A percentile compares a stretch with the other conserved stretches of the same genome.
These are phyloP conservation scores for Panicum miliaceum DNA, from an alignment of 176 grass and related monocot species.

Conservation along the genomic window DNA sequence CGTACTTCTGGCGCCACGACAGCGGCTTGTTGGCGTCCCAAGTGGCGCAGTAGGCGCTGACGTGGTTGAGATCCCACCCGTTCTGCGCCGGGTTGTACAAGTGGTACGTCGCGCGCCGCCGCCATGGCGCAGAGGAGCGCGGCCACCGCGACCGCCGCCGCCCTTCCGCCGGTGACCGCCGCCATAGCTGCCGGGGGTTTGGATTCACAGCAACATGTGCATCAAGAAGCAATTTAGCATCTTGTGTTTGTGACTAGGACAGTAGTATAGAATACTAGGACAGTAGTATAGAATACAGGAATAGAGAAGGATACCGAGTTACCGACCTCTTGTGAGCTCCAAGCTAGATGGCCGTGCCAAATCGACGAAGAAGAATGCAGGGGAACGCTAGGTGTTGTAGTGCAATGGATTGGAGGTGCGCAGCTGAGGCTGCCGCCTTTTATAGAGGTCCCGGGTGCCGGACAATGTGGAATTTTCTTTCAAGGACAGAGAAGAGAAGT, in stretches of 20 bases:
- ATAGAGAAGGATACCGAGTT: no score
- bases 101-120: conserved; percentile 58
- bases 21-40: conserved; percentile 77
- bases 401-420: background rate
- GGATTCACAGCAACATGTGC: no score
- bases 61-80: conserved; percentile 52
- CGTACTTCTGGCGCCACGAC: conserved; percentile 70
- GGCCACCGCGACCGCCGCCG: background rate
- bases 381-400: no score
- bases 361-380: background rate
- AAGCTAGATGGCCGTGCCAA: background rate
- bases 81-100: conserved; percentile 53
- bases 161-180: background rate
- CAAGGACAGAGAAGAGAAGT: background rate
- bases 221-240: no score
- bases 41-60: conserved; percentile 68
- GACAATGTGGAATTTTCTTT: background rate
- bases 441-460: background rate
- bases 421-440: background rate
- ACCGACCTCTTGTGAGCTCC: background rate
- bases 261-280: no score
- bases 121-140: conserved; percentile 9
- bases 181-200: background rate
- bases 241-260: no score
- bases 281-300: no score